Base-by-base conservation (phyloP, 2,329 filamentous ascomycete species). In the Scytalidium sp. region DNA sequence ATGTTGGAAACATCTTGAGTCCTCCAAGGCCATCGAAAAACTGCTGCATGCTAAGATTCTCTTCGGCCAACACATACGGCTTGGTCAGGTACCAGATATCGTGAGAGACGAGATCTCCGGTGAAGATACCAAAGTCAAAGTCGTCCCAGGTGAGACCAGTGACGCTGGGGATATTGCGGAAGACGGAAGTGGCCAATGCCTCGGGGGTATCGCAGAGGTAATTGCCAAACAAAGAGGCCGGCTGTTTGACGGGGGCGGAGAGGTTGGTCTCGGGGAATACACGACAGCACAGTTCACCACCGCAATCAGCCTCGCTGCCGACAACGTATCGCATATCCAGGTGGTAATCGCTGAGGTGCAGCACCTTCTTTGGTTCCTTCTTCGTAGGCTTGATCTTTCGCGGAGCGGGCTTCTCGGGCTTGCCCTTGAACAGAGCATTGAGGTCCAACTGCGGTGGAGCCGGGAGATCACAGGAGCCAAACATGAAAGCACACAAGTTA, bases 291-390 rank as follows among this genome's bases (percentile, higher is more conserved):
- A 65, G 45, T 40, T 62, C 58, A 11, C 57, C 46, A 11, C 58
- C 52, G 41, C 62, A 65, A 40, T 64, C 62, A 10, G 56, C 61
- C 47, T 65, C 62, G 17, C 60, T 60, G 1, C 60, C 62, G 51
- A 65, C 59, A 29, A 60, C 60, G 45, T 61, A 65, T 39, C 62
- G 54, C 41, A 57, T 51, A 43, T 65, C 62, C 10, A 65, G 45
- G 54, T 65, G 62, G 56, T 54, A 63, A 50, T 65, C 62, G 3
- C 60, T 62, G 40, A 65, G 52, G 48, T 65, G 62, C 17, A 65
- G 56, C 7, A 63, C 60, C 29, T 64, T 44, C 13, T 27, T 27
- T 7, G 25, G 25, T 13, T 27, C 25, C 25, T 21, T 19, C 7
- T 7, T 27, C 25, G 25, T 27, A 7, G 25, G 27, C 45, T 21